Percentiles rank a stretch among this genome's conserved stretches.
These are phyloP conservation scores for Jimgerdemannia lactiflua DNA, from an alignment of 192 early-diverging fungal genomes.

Conservation along the genomic window DNA sequence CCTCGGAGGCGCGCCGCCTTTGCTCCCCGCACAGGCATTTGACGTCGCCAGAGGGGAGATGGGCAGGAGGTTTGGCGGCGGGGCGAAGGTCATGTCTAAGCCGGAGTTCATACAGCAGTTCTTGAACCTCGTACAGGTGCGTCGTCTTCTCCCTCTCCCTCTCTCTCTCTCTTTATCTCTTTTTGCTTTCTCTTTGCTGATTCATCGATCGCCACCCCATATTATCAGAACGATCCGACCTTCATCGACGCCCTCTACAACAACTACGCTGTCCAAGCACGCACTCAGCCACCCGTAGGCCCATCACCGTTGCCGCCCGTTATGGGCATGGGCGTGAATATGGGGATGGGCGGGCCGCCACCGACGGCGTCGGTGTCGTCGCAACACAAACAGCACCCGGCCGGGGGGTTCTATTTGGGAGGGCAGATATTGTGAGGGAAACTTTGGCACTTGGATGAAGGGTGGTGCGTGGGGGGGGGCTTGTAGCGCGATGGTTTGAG, in stretches of 20 bases:
- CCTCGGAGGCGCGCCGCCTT: conserved; percentile 10
- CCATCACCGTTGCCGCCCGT: not conserved
- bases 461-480: too few relatives aligned
- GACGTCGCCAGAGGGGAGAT: conserved; percentile 10
- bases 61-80: conserved; percentile 4
- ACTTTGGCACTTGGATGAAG: too few relatives aligned
- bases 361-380: not conserved
- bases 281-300: not conserved
- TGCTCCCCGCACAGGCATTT: conserved; percentile 12
- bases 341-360: not conserved
- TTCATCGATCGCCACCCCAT: not conserved
- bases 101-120: conserved; percentile 49
- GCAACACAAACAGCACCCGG: not conserved
- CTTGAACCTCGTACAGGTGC: conserved; percentile 37
- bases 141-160: not conserved
- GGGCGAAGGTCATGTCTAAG: conserved; percentile 31
- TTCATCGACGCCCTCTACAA: conserved; percentile 46
- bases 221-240: conserved; percentile 29
- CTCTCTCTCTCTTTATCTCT: not conserved
- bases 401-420: not conserved
- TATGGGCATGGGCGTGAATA: too few relatives aligned
- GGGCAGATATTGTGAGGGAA: not conserved
- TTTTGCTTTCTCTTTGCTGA: not conserved
- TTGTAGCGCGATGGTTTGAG: too few relatives aligned
- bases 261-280: conserved; percentile 15